These are phyloP conservation scores for Rhizopogon rudus DNA, from an alignment of 768 basidiomycete genomes.

Conservation along the genomic window DNA sequence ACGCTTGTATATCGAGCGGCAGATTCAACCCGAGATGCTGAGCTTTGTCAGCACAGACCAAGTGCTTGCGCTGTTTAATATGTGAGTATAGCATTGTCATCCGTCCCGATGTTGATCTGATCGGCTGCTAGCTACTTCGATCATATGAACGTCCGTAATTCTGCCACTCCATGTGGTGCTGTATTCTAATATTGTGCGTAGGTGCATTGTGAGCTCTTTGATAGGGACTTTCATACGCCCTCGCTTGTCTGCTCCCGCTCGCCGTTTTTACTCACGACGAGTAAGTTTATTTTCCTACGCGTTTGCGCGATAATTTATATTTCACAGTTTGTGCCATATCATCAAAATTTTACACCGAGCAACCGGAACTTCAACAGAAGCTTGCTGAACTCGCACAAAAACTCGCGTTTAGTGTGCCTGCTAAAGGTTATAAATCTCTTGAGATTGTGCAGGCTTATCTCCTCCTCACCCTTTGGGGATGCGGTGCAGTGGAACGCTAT, in stretches of 20 bases:
- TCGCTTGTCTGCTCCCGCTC: conserved; percentile 90
- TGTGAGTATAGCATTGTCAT: conserved; percentile 46
- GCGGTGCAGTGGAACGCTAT: conserved; percentile 92
- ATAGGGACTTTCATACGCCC: conserved; percentile 89
- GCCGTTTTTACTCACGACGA: conserved; percentile 92
- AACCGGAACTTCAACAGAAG: conserved; percentile 76
- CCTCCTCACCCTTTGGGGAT: conserved; percentile 83
- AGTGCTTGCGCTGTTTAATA: conserved; percentile 86
- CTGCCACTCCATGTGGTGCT: conserved; percentile 1
- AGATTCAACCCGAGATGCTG: conserved; percentile 91
- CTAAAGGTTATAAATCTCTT: conserved; percentile 85
- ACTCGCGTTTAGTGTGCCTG: conserved; percentile 84
- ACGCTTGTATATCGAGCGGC: conserved; percentile 79
- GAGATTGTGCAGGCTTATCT: conserved; percentile 96
- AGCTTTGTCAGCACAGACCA: conserved; percentile 85
- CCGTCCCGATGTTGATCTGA: background rate
- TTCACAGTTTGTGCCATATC: conserved; percentile 88
- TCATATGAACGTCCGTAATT: conserved; percentile 58
- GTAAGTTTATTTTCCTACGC: conserved; percentile 37
- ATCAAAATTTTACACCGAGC: conserved; percentile 79
- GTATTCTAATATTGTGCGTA: conserved; percentile 24
- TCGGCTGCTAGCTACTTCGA: conserved; percentile 58
- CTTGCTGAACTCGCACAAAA: conserved; percentile 82
- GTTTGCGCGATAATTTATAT: background rate
- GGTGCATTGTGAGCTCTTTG: conserved; percentile 79